phyloP scores from a whole-genome alignment of 805 yeast species.

The Ogataea paraovalis region DNA sequence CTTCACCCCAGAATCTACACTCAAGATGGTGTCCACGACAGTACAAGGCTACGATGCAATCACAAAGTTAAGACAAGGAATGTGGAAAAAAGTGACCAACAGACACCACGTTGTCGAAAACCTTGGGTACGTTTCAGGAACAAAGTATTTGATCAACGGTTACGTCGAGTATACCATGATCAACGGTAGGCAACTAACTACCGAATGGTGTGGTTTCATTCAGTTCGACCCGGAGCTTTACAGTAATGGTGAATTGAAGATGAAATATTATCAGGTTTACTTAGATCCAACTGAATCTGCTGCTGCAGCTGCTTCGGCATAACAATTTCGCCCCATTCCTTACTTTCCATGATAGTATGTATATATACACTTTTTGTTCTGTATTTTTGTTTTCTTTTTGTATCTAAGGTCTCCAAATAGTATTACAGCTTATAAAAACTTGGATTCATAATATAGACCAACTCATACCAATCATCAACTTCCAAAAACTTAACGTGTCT shows the following conservation, averaged over 20 bases:
- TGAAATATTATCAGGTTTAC: slow-evolving; percentile 15
- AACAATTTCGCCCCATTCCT: neutral
- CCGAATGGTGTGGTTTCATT: slow-evolving; percentile 12
- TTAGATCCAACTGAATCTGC: slow-evolving; percentile 12
- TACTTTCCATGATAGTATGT: too few species aligned
- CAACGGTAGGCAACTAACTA: slow-evolving; percentile 10
- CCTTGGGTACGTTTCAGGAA: slow-evolving; percentile 7
- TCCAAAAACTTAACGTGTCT: slow-evolving; percentile 14
- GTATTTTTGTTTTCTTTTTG: too few species aligned
- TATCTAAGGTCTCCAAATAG: too few species aligned
- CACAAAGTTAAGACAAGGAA: slow-evolving; percentile 8
- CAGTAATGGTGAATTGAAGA: slow-evolving; percentile 3
- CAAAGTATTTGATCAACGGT: slow-evolving; percentile 10
- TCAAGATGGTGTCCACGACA: slow-evolving; percentile 10
- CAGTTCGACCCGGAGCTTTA: slow-evolving; percentile 4
- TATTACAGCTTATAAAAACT: slow-evolving; percentile 7
- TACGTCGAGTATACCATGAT: slow-evolving; percentile 12
- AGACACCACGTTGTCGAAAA: slow-evolving; percentile 14
- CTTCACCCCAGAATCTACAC: slow-evolving; percentile 6
- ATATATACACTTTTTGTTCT: too few species aligned
- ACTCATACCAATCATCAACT: slow-evolving; percentile 18
- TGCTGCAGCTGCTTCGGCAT: slow-evolving; percentile 3
- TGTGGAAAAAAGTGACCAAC: slow-evolving; percentile 16
- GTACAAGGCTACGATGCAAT: slow-evolving; percentile 5
- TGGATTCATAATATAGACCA: slow-evolving; percentile 9